Evolutionary conservation across 169 alveolate species (phyloP).

Genomic region (Amoebophrya sp.): DNA sequence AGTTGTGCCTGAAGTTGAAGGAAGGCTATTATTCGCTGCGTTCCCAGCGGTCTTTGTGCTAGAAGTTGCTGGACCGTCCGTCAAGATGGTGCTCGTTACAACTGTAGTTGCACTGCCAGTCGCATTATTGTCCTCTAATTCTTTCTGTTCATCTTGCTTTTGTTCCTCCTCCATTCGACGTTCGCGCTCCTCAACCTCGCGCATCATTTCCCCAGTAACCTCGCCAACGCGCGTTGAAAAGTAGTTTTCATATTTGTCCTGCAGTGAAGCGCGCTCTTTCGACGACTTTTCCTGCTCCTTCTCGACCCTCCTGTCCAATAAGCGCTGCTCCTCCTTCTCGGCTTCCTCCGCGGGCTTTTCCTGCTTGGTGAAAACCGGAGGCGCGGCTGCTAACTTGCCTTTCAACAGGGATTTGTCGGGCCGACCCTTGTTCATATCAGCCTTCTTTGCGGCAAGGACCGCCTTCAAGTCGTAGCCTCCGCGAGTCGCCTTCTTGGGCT

Average conservation of each 20-base stretch:
- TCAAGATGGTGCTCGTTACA: too few species aligned
- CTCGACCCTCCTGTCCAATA: not conserved
- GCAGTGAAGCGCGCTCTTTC: not conserved
- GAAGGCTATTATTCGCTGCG: too few species aligned
- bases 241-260: not conserved
- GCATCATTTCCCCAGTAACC: not conserved
- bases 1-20: too few species aligned
- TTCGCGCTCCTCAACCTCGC: not conserved
- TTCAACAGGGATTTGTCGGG: not conserved
- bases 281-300: not conserved
- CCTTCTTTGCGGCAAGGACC: not conserved
- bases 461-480: not conserved
- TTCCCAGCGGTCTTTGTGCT: too few species aligned
- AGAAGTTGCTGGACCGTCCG: too few species aligned
- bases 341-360: not conserved
- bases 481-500: not conserved
- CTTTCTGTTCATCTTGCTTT: too few species aligned
- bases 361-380: not conserved
- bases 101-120: too few species aligned
- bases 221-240: not conserved
- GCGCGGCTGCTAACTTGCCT: not conserved
- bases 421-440: not conserved
- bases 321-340: not conserved
- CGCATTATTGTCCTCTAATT: too few species aligned
- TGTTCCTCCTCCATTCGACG: not conserved